Evolutionary conservation across 805 yeast species (phyloP), one percentile per base, ranked within the genome.

Genomic region (Candida xiaguanensis): DNA sequence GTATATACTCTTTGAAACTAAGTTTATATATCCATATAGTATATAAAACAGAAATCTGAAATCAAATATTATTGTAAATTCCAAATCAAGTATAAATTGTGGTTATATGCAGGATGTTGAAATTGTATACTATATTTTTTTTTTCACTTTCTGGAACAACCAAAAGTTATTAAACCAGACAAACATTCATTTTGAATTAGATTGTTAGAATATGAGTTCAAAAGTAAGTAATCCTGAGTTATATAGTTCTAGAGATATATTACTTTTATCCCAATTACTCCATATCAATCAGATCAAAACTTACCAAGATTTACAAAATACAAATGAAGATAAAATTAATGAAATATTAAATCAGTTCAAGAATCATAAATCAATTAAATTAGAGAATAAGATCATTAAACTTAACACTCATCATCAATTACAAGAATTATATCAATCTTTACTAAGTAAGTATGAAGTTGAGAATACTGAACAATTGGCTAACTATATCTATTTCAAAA

Each of bases 391-490:
- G 20, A 11, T 16, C 7, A 37, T 45, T 8, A 45, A 42, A 30
- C 3, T 45, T 2, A 35, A 18, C 28, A 41, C 46, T 11, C 23
- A 16, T 8, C 15, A 16, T 14, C 49, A 45, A 30, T 39, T 45
- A 17, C 15, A 30, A 14, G 43, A 44, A 26, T 38, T 66, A 11
- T 67, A 65, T 43, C 43, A 45, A 14, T 49, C 50, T n/a, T 41
- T 67, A 30, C 47, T 67, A 18, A 45, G 44, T n/a, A 42, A 45
- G 31, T 49, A 59, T 40, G 48, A 49, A 3, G 62, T 67, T 34
- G 38, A 39, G 1, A 58, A 50, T 38, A 67, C 74, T 15, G 66
- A 68, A 2, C 67, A 65, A 15, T 50, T 67, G 42, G 74, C 74
- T 27, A 65, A 68, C 44, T 28, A 37, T 8, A 50, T 55, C 18